Evolutionary conservation across 1,284 basidiomycete genomes (phyloP).

Genomic region (Bjerkandera adusta): DNA sequence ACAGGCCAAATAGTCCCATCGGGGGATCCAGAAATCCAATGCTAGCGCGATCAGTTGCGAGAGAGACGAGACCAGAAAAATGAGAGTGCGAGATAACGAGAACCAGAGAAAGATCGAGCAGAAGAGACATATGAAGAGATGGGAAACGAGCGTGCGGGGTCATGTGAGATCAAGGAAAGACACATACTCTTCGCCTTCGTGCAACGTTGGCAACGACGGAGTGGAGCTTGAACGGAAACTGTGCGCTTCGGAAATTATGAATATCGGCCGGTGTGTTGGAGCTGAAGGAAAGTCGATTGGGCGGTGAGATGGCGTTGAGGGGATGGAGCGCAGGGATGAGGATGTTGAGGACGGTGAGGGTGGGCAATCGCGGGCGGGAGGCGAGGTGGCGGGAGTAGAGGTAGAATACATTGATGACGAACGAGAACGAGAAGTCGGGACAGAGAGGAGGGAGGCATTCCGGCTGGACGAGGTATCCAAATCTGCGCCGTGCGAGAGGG

Average conservation of each 20-base stretch:
- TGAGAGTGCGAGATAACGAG: neutral
- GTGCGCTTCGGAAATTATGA: neutral
- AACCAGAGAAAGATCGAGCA: neutral
- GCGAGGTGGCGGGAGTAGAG: slow-evolving; percentile 2
- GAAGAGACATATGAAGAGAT: slow-evolving; percentile 1
- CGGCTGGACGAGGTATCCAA: neutral
- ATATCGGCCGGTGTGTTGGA: neutral
- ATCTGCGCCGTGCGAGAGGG: slow-evolving; percentile 8
- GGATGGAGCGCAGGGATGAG: neutral
- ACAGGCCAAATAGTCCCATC: too few species aligned
- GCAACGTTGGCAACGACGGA: slow-evolving; percentile 26
- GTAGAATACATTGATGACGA: slow-evolving; percentile 5
- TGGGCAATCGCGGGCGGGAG: slow-evolving; percentile 6
- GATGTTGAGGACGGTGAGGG: slow-evolving; percentile 1
- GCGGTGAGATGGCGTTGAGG: slow-evolving; percentile 2
- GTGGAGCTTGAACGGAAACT: slow-evolving; percentile 13
- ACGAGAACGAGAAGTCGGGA: neutral
- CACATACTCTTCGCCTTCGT: slow-evolving; percentile 29
- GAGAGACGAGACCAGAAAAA: neutral
- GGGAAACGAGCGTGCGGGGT: neutral
- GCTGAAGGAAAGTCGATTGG: neutral
- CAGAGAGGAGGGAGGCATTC: neutral
- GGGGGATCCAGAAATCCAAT: too few species aligned
- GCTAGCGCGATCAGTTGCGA: too few species aligned
- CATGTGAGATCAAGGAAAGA: slow-evolving; percentile 28